A percentile compares a stretch with the other conserved stretches of the same genome.
Conservation (phyloP, 2,329 filamentous ascomycete species). For the Penicillium sp. region DNA sequence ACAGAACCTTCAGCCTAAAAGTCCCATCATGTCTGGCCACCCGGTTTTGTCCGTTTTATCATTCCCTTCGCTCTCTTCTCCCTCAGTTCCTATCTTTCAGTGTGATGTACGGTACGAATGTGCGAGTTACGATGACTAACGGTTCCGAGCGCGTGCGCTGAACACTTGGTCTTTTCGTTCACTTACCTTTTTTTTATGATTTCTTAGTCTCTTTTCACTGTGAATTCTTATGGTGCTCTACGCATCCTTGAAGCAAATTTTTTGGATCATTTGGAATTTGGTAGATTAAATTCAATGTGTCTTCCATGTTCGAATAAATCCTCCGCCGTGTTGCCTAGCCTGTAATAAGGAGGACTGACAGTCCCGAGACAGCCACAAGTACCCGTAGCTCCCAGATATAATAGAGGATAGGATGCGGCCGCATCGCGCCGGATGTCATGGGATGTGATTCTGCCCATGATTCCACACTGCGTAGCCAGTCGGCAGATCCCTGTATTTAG, state of each 20-base stretch:
- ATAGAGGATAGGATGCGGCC: background rate
- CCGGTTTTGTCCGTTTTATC: background rate
- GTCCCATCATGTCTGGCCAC: background rate
- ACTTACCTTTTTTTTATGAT: constrained; percentile 19
- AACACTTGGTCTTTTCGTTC: constrained; percentile 22
- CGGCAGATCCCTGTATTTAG: too few species aligned
- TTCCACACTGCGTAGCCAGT: too few species aligned
- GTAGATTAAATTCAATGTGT: constrained; percentile 5
- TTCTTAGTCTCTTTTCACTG: constrained; percentile 21
- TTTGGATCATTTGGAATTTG: constrained; percentile 4
- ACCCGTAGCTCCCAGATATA: too few species aligned
- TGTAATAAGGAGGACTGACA: too few species aligned
- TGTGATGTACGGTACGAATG: constrained; percentile 30
- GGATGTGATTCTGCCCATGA: too few species aligned
- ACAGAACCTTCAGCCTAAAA: constrained; percentile 31
- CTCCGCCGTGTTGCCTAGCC: background rate
- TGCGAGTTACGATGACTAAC: constrained; percentile 17
- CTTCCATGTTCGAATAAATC: background rate
- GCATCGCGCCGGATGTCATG: too few species aligned
- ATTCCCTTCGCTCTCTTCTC: constrained; percentile 9
- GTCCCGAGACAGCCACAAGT: too few species aligned
- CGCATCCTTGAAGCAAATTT: constrained; percentile 17
- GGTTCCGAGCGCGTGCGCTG: constrained; percentile 17
- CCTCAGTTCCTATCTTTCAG: constrained; percentile 19
- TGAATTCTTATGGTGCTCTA: constrained; percentile 24